These are phyloP conservation scores for Phytophthora melonis DNA, from an alignment of 352 stramenopile species.

Conservation along the genomic window DNA sequence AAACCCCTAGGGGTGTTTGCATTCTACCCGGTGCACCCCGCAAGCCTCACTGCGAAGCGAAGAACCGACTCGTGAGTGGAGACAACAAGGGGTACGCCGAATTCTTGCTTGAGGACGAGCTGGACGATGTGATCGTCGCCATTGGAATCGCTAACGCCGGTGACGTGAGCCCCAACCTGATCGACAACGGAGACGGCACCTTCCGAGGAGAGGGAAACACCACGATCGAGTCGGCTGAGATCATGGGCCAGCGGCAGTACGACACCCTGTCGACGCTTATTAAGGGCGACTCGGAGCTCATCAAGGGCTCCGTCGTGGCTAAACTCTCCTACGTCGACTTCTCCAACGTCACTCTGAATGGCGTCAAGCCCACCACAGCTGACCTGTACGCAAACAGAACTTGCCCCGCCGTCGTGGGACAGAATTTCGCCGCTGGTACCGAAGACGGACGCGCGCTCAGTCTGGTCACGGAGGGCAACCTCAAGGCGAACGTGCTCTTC, in stretches of 20 bases:
- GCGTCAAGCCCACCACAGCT: neutral
- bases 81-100: conserved; percentile 81
- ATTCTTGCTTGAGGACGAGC: conserved; percentile 46
- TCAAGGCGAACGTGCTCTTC: conserved; percentile 49
- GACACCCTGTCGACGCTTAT: conserved; percentile 43
- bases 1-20: conserved; percentile 59
- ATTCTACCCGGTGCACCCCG: conserved; percentile 79
- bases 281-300: neutral
- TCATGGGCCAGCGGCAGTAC: conserved; percentile 51
- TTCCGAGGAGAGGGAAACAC: conserved; percentile 49
- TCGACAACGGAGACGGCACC: conserved; percentile 62
- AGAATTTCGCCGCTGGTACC: conserved; percentile 63
- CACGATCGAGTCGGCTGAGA: conserved; percentile 48
- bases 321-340: conserved; percentile 62
- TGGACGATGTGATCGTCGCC: conserved; percentile 32
- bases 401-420: conserved; percentile 55
- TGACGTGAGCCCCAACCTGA: conserved; percentile 56
- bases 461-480: conserved; percentile 44
- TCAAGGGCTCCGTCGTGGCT: neutral
- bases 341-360: conserved; percentile 50
- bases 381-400: conserved; percentile 48
- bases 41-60: conserved; percentile 56
- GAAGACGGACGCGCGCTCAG: conserved; percentile 51
- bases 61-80: conserved; percentile 71
- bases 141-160: conserved; percentile 59